Evolutionary conservation across 2,329 filamentous ascomycete genomes (phyloP), one percentile per base, ranked within the genome.

Genomic region (Fusarium tricinctum): DNA sequence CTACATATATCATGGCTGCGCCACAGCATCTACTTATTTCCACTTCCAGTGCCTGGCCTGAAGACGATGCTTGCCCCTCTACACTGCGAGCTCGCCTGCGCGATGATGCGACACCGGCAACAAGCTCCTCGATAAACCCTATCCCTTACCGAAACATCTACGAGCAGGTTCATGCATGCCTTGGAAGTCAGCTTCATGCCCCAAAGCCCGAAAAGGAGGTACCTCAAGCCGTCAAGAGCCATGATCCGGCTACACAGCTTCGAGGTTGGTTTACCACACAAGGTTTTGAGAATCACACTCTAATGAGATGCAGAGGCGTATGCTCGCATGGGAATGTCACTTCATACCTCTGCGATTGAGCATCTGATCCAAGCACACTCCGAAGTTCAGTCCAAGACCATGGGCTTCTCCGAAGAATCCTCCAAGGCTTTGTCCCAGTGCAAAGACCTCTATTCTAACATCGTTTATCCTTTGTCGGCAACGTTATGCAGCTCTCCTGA

Each of bases 401-500:
- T 47, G 4, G 17, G 35, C 10, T 73, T 79, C 12, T 53, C 68
- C 1, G 35, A 56, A 1, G 54, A 73, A 5, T 72, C 74, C 0
- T 46, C 69, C 1, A 46, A 58, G 0, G 52, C 65, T 2, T 45
- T 75, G 5, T 44, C 65, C 2, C 55, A 68, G 14, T 63, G 69
- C 15, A 58, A 73, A 5, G 35, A 51, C 1, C 54, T 80, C 3
- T 80, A 80, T 44, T 58, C 63, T 28, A 78, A 78, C 58, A 73
- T 80, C 8, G 52, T 69, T 0, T 73, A 71, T n/a, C 78, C 78
- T 1, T 59, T 80, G 2, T 73, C 73, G 1, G 73, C 70, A 2
- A 80, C 79, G 0, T 55, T 78, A 5, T 80, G 78, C 19, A 68
- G 74, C 35, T 70, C 72, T 1, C 51, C 69, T 17, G 63, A 52